Base-by-base conservation (phyloP, 345 rosid species). In the Pistacia integerrima region DNA sequence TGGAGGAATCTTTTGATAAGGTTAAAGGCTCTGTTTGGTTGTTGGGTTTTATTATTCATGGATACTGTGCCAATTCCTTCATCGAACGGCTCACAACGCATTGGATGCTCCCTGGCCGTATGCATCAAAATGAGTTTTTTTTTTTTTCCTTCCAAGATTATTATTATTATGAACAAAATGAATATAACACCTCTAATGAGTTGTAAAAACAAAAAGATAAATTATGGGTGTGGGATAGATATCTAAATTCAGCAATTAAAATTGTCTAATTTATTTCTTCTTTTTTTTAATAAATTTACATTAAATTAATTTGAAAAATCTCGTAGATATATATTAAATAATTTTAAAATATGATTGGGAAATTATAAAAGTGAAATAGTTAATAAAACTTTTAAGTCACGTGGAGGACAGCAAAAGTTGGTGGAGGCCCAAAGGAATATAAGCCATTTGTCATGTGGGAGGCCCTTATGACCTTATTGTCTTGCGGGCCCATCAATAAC, bases 1-100 rank as follows among this genome's bases (percentile, higher is more conserved):
- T 30, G 60, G 60, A 51, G 59, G 59, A 68, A 68, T 68, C 59
- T 35, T 54, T 17, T 55, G 62, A 36, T 20, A n/a, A 56, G 74
- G 62, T 18, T 2, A 35, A 30, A 25, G 46, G 14, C 5, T 30
- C 17, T 55, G 74, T 55, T 70, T 56, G 64, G 64, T 1, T 9
- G 38, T 16, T 69, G 16, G 60, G 13, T 3, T 52, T 69, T 17
- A 69, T 30, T 52, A 8, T 54, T 51, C 41, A 9, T 5, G 13
- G 38, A 3, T 68, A 12, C 17, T 28, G 59, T 64, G 69, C 51
- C 67, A 14, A 63, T 14, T 1, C 8, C 4, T 63, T 67, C 4
- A 68, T 68, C 44, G 22, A 56, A 51, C n/a, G 59, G 72, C 30
- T 51, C 58, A 51, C 13, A 9, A 7, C 0, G 12, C 59, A 30